A percentile compares a stretch with the other conserved stretches of the same genome.
These are phyloP conservation scores for Eucalyptus regnans DNA, from an alignment of 345 rosid genomes.

Conservation along the genomic window DNA sequence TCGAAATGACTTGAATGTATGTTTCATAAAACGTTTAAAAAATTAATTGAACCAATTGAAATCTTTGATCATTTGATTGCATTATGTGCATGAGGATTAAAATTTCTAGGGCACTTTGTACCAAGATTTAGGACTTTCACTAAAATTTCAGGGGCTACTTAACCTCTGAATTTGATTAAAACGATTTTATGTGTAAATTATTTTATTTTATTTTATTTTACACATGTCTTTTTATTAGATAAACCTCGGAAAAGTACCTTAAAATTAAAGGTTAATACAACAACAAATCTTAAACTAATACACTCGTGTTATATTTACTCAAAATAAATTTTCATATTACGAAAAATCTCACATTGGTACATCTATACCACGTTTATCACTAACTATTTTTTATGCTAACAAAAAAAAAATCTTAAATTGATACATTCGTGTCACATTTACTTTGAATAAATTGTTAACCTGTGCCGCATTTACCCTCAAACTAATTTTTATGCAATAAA, in stretches of 20 bases:
- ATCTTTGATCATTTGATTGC: background rate
- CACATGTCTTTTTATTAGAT: background rate
- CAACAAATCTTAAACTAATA: background rate
- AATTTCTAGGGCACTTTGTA: background rate
- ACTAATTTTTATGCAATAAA: background rate
- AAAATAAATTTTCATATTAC: background rate
- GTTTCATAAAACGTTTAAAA: background rate
- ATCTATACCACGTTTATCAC: background rate
- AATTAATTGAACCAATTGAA: background rate
- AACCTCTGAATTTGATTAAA: background rate
- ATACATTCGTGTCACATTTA: background rate
- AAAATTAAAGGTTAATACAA: background rate
- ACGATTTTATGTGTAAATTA: background rate
- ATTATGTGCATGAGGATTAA: background rate
- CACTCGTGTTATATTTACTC: background rate
- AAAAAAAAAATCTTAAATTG: background rate
- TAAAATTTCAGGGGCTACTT: background rate
- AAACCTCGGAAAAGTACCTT: background rate
- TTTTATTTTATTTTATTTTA: background rate
- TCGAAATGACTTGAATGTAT: background rate
- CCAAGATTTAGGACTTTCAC: background rate
- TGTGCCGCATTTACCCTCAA: accelerated
- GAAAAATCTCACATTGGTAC: background rate
- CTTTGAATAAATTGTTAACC: background rate
- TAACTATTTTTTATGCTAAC: background rate